Evolutionary conservation across 2,329 filamentous ascomycete genomes (phyloP), one percentile per base, ranked within the genome.

Genomic region (Parastagonospora nodorum): DNA sequence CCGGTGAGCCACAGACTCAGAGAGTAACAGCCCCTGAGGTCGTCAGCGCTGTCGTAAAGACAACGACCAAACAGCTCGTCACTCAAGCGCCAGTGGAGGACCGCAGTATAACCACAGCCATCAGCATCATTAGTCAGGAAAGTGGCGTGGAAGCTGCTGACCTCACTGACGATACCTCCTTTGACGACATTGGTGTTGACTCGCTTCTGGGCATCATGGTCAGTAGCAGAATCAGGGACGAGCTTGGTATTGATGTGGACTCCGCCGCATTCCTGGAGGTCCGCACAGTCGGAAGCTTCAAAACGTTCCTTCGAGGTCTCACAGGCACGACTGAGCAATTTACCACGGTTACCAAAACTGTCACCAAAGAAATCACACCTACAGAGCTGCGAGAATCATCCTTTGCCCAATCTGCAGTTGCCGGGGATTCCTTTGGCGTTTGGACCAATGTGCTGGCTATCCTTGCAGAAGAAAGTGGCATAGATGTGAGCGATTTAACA

Each of bases 61-160:
- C 14, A 6, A 19, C 6, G 2, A 15, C 19, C 6, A 14, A 29
- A 5, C 14, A 33, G 14, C 6, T 12, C 27, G 14, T 29, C 4
- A n/a, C 12, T n/a, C 32, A 37, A 8, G 12, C 16, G 11, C 28
- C 10, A 14, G 27, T 7, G 40, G 12, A 29, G 3, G 19, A 15
- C 15, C 10, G 14, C 2, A 33, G 19, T 19, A 24, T 28, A 41
- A 8, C 19, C 42, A 28, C 12, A 10, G 42, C 30, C 9, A 32
- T 64, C 24, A 14, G 52, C 14, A 65, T 71, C n/a, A 60, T 72
- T n/a, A 45, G 66, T 5, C 59, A 69, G 39, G 68, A 70, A 46
- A 66, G 53, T 29, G 68, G 66, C 8, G 24, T 71, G 19, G 51
- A 50, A 27, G 24, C 58, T 6, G 43, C 39, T 12, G 67, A 70